These are phyloP conservation scores for Annona cherimola DNA, from an alignment of 164 flowering plant genomes.

Conservation along the genomic window DNA sequence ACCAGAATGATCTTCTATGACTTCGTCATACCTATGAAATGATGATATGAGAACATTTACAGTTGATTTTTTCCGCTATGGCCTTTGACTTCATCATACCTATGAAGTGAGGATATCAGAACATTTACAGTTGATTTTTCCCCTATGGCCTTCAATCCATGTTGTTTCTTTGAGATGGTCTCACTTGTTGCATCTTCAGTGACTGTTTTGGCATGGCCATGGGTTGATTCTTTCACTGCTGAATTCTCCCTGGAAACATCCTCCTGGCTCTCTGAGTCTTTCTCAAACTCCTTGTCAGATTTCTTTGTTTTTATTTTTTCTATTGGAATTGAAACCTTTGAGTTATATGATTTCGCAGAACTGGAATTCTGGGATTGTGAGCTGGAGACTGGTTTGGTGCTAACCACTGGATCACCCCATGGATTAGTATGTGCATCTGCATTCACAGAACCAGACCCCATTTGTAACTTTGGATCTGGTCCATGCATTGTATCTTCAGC, in stretches of 20 bases:
- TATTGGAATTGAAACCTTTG: conserved; percentile 12
- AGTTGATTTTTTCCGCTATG: neutral
- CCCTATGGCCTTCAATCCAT: conserved; percentile 4
- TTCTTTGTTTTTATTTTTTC: conserved; percentile 10
- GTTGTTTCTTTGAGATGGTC: conserved; percentile 11
- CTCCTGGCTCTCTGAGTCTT: conserved; percentile 10
- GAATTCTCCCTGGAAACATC: conserved; percentile 2
- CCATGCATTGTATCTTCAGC: conserved; percentile 14
- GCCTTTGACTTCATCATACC: conserved; percentile 23
- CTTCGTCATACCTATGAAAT: too few species aligned
- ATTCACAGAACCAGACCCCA: conserved; percentile 16
- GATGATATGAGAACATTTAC: too few species aligned
- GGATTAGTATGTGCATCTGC: conserved; percentile 12
- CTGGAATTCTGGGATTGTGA: conserved; percentile 8
- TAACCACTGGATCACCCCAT: conserved; percentile 17
- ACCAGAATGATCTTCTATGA: too few species aligned
- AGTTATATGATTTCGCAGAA: conserved; percentile 12
- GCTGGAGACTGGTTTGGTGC: conserved; percentile 5
- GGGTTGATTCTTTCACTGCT: conserved; percentile 11
- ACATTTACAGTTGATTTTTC: conserved; percentile 19
- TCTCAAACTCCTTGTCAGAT: conserved; percentile 10
- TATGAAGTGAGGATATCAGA: conserved; percentile 17
- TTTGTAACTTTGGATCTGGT: conserved; percentile 23
- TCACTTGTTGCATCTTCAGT: conserved; percentile 13
- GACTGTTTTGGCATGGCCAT: conserved; percentile 18